A percentile compares a stretch with the other conserved stretches of the same genome.
Evolutionary conservation across 345 rosid genomes (phyloP).

Genomic region (Linum tenue): DNA sequence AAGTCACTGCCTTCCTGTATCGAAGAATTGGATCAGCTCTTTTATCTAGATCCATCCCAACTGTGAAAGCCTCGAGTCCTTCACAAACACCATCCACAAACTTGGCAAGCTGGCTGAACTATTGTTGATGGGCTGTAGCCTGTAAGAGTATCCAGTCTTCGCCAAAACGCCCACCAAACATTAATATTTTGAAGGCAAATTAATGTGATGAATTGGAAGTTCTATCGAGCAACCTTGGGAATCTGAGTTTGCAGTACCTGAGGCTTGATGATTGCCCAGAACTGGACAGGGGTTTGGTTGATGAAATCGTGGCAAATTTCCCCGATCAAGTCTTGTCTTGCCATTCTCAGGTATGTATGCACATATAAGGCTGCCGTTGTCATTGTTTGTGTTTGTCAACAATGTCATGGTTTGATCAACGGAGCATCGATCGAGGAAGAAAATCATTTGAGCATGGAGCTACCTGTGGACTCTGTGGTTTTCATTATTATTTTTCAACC

Average conservation of each 20-base stretch:
- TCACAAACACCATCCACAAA: neutral
- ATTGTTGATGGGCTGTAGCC: neutral
- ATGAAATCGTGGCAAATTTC: neutral
- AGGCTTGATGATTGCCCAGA: neutral
- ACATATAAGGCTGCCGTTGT: neutral
- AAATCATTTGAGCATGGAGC: neutral
- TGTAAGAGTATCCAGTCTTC: neutral
- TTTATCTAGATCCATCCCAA: neutral
- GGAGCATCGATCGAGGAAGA: neutral
- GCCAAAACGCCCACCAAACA: neutral
- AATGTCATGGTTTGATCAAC: neutral
- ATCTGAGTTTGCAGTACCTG: neutral
- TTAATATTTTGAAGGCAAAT: neutral
- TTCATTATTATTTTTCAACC: too few species aligned
- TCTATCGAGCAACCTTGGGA: neutral
- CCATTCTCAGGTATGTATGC: neutral
- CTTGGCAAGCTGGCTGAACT: neutral
- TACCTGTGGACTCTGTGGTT: too few species aligned
- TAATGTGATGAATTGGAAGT: neutral
- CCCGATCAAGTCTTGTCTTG: neutral
- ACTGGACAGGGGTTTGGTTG: neutral
- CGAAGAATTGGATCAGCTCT: neutral
- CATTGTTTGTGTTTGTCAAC: neutral
- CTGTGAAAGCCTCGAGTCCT: neutral
- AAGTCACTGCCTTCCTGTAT: neutral